Base-by-base conservation (phyloP, 108 stramenopile genomes). In the Mayamaea pseudoterrestris region DNA sequence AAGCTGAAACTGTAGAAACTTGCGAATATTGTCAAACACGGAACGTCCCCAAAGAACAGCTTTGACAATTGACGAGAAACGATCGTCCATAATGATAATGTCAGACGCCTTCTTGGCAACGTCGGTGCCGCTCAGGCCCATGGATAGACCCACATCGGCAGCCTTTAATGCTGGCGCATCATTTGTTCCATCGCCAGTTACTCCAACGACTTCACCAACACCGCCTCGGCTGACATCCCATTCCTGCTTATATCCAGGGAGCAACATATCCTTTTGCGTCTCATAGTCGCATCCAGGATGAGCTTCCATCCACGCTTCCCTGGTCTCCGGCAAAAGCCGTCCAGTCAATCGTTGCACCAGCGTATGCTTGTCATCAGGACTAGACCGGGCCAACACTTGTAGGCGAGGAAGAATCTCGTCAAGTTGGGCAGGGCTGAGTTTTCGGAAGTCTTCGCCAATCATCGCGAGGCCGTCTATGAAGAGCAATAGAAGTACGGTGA, bases 41-140 rank as follows among this genome's bases (percentile, higher is more conserved):
- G 91, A 90, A 14, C 98, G 78, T n/a, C 99, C 99, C 79, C 94
- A 92, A 52, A 93, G 79, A 24, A 98, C 96, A 30, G 97, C 96
- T 57, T 64, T 67, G 14, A 98, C 97, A 59, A 99, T 99, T n/a
- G 96, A 90, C 4, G 96, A 93, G 62, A 99, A 98, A 44, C 95
- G 90, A 57, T 98, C 97, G 60, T 99, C 99, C 51, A 93, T 90
- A 44, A 99, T 84, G 50, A 99, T 78, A 73, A 99, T 98, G 57
- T 99, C 96, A 20, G 95, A 88, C 0, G 99, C 99, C 43, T 95
- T 93, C 80, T 98, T 94, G 22, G 93, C 94, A 6, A 98, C 95
- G 68, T 99, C 89, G 24, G 96, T 99, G 53, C 98, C 98, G 31
- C 83, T 78, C 39, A 96, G 65, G 14, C 97, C 97, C 97, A 98